Percentiles rank a stretch among this genome's conserved stretches.
These are phyloP conservation scores for Aspergillus sp. DNA, from an alignment of 2,329 filamentous ascomycete genomes.

Conservation along the genomic window DNA sequence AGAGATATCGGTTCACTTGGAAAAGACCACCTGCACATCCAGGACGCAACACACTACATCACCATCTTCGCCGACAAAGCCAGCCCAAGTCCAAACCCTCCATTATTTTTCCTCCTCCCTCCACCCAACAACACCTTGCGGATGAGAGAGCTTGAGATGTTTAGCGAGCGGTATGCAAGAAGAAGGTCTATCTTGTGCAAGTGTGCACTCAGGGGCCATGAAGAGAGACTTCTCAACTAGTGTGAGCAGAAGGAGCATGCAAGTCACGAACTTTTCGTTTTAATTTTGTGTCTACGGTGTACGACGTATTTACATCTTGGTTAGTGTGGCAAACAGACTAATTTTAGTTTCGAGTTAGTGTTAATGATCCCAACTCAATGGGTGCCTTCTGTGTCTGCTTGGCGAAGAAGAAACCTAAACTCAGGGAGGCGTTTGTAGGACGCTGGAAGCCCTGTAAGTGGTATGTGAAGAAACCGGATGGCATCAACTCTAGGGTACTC, in stretches of 20 bases:
- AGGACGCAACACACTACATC: too few relatives aligned
- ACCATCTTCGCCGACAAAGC: too few relatives aligned
- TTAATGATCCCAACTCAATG: conserved; percentile 20
- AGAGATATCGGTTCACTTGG: too few relatives aligned
- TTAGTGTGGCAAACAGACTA: too few relatives aligned
- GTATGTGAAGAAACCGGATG: conserved; percentile 16
- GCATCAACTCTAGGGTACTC: too few relatives aligned
- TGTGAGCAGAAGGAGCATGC: conserved; percentile 24
- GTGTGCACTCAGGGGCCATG: conserved; percentile 40
- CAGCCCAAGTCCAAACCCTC: too few relatives aligned
- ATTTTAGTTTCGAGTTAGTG: too few relatives aligned
- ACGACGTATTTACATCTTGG: too few relatives aligned
- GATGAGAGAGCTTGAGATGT: conserved; percentile 38
- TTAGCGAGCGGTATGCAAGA: conserved; percentile 34
- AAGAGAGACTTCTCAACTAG: conserved; percentile 32
- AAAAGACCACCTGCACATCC: too few relatives aligned
- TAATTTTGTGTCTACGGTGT: too few relatives aligned
- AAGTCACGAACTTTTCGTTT: conserved; percentile 5
- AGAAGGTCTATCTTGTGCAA: conserved; percentile 28
- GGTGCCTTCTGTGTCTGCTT: conserved; percentile 27
- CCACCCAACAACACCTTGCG: conserved; percentile 35
- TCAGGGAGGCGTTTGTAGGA: conserved; percentile 13
- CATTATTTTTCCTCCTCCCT: too few relatives aligned
- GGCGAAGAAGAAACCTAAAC: conserved; percentile 9
- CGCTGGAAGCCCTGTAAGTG: conserved; percentile 6